Evolutionary conservation across 306 rosid species (phyloP).

Genomic region (Macrotyloma uniflorum): DNA sequence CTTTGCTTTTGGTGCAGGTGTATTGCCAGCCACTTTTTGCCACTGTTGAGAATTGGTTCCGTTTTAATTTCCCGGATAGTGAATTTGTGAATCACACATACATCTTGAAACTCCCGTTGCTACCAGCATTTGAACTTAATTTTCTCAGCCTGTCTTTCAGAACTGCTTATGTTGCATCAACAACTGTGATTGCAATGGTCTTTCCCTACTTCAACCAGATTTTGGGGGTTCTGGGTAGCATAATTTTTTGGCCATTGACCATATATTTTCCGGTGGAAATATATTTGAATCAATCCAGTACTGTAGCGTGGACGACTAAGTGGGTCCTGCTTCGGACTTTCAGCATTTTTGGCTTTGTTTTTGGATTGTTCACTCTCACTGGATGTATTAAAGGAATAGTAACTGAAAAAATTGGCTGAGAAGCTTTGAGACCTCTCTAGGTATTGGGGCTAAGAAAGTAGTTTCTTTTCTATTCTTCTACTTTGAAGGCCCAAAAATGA

Average conservation of each 20-base stretch:
- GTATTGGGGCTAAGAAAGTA: not conserved
- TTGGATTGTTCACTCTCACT: slow-evolving; percentile 50
- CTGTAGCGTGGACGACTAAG: slow-evolving; percentile 56
- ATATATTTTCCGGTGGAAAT: slow-evolving; percentile 71
- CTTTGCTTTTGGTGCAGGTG: slow-evolving; percentile 55
- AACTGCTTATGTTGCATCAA: slow-evolving; percentile 57
- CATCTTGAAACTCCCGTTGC: slow-evolving; percentile 45
- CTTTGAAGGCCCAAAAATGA: not conserved
- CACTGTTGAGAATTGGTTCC: slow-evolving; percentile 59
- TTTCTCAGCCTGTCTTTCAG: slow-evolving; percentile 61
- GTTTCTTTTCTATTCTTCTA: not conserved
- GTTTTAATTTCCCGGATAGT: slow-evolving; percentile 37
- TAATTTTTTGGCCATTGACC: slow-evolving; percentile 68
- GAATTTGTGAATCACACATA: slow-evolving; percentile 51
- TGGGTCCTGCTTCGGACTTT: slow-evolving; percentile 57
- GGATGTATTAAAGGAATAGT: slow-evolving; percentile 66
- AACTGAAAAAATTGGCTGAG: slow-evolving; percentile 49
- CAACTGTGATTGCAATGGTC: slow-evolving; percentile 52
- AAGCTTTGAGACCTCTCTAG: slow-evolving; percentile 1
- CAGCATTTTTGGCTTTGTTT: slow-evolving; percentile 45
- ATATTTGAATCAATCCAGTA: slow-evolving; percentile 46
- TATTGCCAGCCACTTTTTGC: slow-evolving; percentile 69
- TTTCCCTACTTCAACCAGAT: slow-evolving; percentile 81
- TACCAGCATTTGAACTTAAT: slow-evolving; percentile 52
- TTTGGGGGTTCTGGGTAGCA: slow-evolving; percentile 65